phyloP scores from a whole-genome alignment of 2,329 filamentous ascomycete species.

The Paecilomyces sp. region DNA sequence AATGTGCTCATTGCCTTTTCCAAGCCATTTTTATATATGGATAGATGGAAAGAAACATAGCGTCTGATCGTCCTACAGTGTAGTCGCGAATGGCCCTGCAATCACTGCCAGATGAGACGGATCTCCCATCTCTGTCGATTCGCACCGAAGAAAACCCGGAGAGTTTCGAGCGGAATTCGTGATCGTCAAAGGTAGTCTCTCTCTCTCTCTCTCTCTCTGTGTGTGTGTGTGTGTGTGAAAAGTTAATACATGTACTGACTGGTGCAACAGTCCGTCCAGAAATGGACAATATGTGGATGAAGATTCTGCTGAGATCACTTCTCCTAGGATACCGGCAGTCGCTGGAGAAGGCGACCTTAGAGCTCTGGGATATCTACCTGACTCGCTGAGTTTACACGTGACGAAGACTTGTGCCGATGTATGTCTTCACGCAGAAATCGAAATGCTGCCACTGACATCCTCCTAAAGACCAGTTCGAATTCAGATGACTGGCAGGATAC shows the following conservation, averaged over 20 bases:
- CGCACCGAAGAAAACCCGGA: constrained; percentile 22
- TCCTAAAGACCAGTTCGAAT: constrained; percentile 2
- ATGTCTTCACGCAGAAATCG: too few relatives aligned
- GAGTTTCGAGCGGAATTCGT: constrained; percentile 1
- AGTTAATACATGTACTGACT: not conserved
- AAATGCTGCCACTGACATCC: not conserved
- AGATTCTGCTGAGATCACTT: not conserved
- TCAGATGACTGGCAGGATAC: constrained; percentile 5
- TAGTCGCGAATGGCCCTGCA: constrained; percentile 45
- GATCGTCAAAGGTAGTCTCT: constrained; percentile 8
- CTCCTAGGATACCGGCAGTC: not conserved
- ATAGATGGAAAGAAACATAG: too few relatives aligned
- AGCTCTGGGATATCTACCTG: constrained; percentile 11
- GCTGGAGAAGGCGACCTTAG: constrained; percentile 8
- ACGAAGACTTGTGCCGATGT: constrained; percentile 1
- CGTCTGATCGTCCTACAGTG: constrained; percentile 29
- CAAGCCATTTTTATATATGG: too few relatives aligned
- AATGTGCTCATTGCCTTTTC: too few relatives aligned
- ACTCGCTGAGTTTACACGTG: constrained; percentile 2
- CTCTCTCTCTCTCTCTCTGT: too few relatives aligned
- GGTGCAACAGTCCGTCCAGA: not conserved
- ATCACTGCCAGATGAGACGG: constrained; percentile 42
- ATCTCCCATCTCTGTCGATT: constrained; percentile 45
- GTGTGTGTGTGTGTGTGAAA: too few relatives aligned
- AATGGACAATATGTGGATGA: not conserved